These are phyloP conservation scores for Albizia julibrissin DNA, from an alignment of 306 rosid species.

Conservation along the genomic window DNA sequence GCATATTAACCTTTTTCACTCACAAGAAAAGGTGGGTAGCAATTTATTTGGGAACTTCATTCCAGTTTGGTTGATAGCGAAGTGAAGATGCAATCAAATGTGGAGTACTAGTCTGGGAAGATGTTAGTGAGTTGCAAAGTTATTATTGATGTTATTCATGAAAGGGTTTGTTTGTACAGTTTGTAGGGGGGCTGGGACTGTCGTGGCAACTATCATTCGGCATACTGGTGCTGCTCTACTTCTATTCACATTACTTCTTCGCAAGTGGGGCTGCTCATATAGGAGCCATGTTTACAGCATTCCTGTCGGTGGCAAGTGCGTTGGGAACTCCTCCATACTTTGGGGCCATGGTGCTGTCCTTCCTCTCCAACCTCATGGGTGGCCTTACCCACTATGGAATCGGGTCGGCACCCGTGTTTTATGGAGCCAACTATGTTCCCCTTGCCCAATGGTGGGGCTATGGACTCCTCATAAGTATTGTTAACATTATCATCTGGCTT, in stretches of 20 bases:
- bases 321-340: constrained; percentile 93
- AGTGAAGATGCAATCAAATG: too few species aligned
- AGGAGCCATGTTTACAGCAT: constrained; percentile 98
- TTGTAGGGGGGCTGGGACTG: constrained; percentile 94
- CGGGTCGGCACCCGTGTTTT: constrained; percentile 97
- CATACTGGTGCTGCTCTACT: constrained; percentile 89
- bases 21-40: too few species aligned
- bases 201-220: constrained; percentile 95
- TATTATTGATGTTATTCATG: neutral
- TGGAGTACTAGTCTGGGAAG: too few species aligned
- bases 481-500: constrained; percentile 90
- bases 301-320: constrained; percentile 88
- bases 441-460: constrained; percentile 97
- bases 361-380: constrained; percentile 97
- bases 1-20: too few species aligned
- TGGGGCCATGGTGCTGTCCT: constrained; percentile 85
- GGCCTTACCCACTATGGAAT: constrained; percentile 97
- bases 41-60: too few species aligned
- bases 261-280: constrained; percentile 99
- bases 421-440: constrained; percentile 94
- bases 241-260: constrained; percentile 97
- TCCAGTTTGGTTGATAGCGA: too few species aligned
- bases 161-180: constrained; percentile 47
- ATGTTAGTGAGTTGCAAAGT: neutral
- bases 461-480: constrained; percentile 78